Percentiles rank a stretch among this genome's conserved stretches.
Evolutionary conservation across 768 basidiomycete genomes (phyloP).

Genomic region (Auriscalpium orientale): DNA sequence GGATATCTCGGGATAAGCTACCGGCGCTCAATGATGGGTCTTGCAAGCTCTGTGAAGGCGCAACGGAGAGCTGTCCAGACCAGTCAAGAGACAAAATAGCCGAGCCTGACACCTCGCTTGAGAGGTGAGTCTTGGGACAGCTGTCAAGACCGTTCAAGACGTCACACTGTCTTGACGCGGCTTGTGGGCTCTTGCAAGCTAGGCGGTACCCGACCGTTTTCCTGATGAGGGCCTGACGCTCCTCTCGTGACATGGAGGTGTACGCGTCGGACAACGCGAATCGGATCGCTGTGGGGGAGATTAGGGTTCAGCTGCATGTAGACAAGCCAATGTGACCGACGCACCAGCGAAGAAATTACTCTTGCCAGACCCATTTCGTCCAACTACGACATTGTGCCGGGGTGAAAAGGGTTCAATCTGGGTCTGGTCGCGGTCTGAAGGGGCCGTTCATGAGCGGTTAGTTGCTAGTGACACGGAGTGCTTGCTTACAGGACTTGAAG

Average conservation of each 20-base stretch:
- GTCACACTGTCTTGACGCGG: too few species aligned
- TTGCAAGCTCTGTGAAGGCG: too few species aligned
- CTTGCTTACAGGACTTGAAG: constrained; percentile 86
- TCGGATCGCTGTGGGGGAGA: constrained; percentile 65
- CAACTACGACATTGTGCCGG: constrained; percentile 93
- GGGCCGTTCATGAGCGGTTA: neutral
- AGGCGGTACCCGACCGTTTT: too few species aligned
- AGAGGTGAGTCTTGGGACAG: too few species aligned
- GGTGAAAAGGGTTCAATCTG: constrained; percentile 94
- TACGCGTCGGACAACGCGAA: constrained; percentile 98
- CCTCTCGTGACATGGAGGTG: constrained; percentile 89
- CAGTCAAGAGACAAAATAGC: too few species aligned
- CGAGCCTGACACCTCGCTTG: too few species aligned
- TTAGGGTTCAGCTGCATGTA: neutral
- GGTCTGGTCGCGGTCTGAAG: constrained; percentile 74
- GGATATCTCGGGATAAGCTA: too few species aligned
- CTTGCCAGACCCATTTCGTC: constrained; percentile 96
- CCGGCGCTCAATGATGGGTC: too few species aligned
- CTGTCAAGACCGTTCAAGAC: too few species aligned
- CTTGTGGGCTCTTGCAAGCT: too few species aligned
- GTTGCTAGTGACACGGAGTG: constrained; percentile 1
- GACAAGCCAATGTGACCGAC: constrained; percentile 20
- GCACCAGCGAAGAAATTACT: constrained; percentile 95
- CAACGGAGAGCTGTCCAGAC: too few species aligned
- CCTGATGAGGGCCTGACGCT: constrained; percentile 85